Evolutionary conservation across 352 stramenopile species (phyloP), one percentile per base, ranked within the genome.

Genomic region (Aphanomyces invadans): DNA sequence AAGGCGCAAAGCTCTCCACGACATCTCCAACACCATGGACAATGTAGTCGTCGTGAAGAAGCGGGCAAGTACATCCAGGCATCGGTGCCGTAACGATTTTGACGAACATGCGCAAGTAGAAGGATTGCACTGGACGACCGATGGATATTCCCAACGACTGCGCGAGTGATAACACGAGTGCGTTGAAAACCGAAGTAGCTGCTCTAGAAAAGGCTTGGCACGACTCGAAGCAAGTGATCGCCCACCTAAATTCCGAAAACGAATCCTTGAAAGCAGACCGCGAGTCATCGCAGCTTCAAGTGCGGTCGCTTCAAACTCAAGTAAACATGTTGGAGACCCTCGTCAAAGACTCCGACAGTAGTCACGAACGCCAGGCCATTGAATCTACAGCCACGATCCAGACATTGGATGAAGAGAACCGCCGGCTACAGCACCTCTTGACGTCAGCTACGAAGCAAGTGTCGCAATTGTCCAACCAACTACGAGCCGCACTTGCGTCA

Each of bases 1-100:
- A 15, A 7, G 49, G 19, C 49, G 49, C 15, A 29, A 32, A 57
- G 49, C 49, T 5, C 49, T 57, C 4, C 25, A 57, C 36, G 49
- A 57, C 36, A 57, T 57, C n/a, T 57, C 49, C 12, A 57, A 57
- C 23, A 57, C 49, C 19, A 26, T 19, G 12, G 12, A 57, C 21
- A 17, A 21, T 23, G 11, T 21, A 10, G 11, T 26, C 21, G 17
- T 25, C 12, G 21, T 25, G 4, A 52, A 52, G 44, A 52, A 52
- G 23, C 7, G 44, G 44, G 44, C 23, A 33, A 57, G 46, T 23
- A 28, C 19, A 7, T 54, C n/a, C n/a, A n/a, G n/a, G n/a, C n/a
- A n/a, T n/a, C n/a, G n/a, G n/a, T n/a, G n/a, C n/a, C n/a, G n/a
- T n/a, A n/a, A n/a, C n/a, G n/a, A n/a, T n/a, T n/a, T n/a, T n/a